These are phyloP conservation scores for Funneliformis mosseae DNA, from an alignment of 192 early-diverging fungal species.

Conservation along the genomic window DNA sequence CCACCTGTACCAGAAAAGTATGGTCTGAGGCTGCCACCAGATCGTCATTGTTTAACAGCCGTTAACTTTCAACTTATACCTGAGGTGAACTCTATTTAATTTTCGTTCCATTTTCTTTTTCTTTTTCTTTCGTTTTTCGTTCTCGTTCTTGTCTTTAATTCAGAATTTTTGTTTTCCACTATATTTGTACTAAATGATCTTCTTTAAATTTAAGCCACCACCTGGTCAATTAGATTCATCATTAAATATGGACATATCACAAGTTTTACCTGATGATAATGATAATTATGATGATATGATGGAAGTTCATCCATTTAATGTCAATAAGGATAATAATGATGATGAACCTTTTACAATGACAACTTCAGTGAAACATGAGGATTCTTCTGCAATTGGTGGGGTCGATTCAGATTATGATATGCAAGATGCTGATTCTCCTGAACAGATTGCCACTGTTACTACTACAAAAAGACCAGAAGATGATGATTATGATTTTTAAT, in stretches of 20 bases:
- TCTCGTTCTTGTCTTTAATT: not conserved
- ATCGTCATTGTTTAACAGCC: constrained; percentile 73
- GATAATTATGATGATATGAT: not conserved
- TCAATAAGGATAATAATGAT: not conserved
- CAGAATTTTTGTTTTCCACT: not conserved
- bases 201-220: not conserved
- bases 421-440: constrained; percentile 11
- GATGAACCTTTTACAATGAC: not conserved
- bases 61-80: constrained; percentile 80
- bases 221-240: not conserved
- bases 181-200: not conserved
- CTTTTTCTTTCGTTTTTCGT: not conserved
- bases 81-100: constrained; percentile 3
- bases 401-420: constrained; percentile 26
- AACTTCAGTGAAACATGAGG: not conserved
- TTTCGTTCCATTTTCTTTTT: not conserved
- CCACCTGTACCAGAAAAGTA: constrained; percentile 80
- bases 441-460: not conserved
- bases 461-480: not conserved
- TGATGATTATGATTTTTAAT: not conserved
- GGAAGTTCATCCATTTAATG: not conserved
- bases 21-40: constrained; percentile 75
- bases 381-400: not conserved
- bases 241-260: not conserved
- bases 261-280: not conserved